Evolutionary conservation across 306 rosid species (phyloP).

Genomic region (Ceratonia siliqua): DNA sequence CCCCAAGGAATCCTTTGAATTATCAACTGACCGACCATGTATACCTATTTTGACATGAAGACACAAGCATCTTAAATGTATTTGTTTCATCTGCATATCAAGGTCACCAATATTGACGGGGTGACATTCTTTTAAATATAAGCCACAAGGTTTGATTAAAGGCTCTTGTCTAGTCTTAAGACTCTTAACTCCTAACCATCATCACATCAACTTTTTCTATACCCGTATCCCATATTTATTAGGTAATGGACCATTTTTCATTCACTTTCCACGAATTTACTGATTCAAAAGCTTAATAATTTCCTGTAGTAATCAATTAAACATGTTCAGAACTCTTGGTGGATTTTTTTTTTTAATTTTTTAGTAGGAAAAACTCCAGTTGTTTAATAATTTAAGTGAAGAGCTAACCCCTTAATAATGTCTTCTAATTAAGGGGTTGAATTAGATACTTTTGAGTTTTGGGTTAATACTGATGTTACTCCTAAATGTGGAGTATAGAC

Average conservation of each 20-base stretch:
- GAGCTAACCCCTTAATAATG: neutral
- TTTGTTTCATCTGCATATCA: neutral
- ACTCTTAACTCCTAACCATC: neutral
- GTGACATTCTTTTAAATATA: conserved; percentile 23
- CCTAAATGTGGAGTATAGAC: neutral
- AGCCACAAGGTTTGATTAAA: conserved; percentile 1
- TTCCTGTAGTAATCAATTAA: too few relatives aligned
- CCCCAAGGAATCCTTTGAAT: neutral
- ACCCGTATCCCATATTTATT: too few relatives aligned
- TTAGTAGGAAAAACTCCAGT: neutral
- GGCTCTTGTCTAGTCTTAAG: neutral
- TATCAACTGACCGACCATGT: conserved; percentile 31
- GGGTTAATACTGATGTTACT: neutral
- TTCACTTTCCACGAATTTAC: too few relatives aligned
- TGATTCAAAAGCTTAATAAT: too few relatives aligned
- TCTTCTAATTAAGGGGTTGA: neutral
- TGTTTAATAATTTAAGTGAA: neutral
- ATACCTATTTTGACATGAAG: conserved; percentile 25
- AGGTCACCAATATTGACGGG: neutral
- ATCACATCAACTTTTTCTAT: neutral
- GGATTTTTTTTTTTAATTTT: too few relatives aligned
- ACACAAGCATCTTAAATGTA: conserved; percentile 29
- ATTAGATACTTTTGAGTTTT: neutral
- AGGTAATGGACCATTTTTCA: too few relatives aligned
- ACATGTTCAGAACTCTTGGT: too few relatives aligned